A percentile compares a stretch with the other conserved stretches of the same genome.
These are phyloP conservation scores for Wickerhamomyces subpelliculosus DNA, from an alignment of 805 yeast species.

Conservation along the genomic window DNA sequence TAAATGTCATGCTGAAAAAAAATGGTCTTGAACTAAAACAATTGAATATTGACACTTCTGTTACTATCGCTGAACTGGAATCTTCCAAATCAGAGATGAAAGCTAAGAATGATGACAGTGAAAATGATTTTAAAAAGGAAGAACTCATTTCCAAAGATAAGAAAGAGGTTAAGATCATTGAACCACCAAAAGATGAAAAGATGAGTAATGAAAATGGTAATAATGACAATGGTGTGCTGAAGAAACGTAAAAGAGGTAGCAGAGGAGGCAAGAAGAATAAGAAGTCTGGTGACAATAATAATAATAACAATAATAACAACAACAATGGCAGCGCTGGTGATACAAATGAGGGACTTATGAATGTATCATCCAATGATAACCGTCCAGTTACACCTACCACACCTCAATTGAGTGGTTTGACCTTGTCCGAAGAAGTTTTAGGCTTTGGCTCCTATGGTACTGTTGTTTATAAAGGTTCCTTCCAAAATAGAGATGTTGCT, in stretches of 20 bases:
- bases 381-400: slow-evolving; percentile 2
- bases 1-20: slow-evolving; percentile 24
- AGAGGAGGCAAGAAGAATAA: slow-evolving; percentile 72
- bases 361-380: too few relatives aligned
- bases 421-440: slow-evolving; percentile 65
- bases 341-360: too few relatives aligned
- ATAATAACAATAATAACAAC: background rate
- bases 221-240: slow-evolving; percentile 29
- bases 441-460: slow-evolving; percentile 98
- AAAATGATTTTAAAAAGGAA: background rate
- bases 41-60: slow-evolving; percentile 9
- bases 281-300: slow-evolving; percentile 6
- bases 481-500: slow-evolving; percentile 92
- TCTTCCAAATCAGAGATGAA: background rate
- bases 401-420: slow-evolving; percentile 38
- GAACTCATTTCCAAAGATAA: slow-evolving; percentile 5
- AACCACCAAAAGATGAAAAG: slow-evolving; percentile 19
- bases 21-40: slow-evolving; percentile 25
- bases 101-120: background rate
- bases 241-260: slow-evolving; percentile 75
- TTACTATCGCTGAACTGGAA: background rate
- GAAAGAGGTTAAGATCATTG: slow-evolving; percentile 22
- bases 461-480: slow-evolving; percentile 82
- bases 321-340: background rate
- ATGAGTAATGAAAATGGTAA: slow-evolving; percentile 7